Percentiles rank a stretch among this genome's conserved stretches.
These are phyloP conservation scores for Psilocybe cyanescens DNA, from an alignment of 768 basidiomycete species.

Conservation along the genomic window DNA sequence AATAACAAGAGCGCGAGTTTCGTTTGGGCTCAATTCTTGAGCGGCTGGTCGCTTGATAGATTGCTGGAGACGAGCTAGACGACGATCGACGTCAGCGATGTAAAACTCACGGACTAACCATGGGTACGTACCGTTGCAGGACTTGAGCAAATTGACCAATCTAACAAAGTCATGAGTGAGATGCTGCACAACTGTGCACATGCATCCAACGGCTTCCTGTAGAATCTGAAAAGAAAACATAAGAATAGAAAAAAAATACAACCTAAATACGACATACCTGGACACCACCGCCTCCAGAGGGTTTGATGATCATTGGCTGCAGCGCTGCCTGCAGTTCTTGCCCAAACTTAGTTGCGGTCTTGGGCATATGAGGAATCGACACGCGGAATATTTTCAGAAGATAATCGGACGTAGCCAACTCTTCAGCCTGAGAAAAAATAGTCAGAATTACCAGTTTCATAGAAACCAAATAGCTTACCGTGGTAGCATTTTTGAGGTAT, in stretches of 20 bases:
- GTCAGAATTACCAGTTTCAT: neutral
- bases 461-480: constrained; percentile 48
- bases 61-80: constrained; percentile 65
- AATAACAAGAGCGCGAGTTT: constrained; percentile 61
- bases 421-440: constrained; percentile 67
- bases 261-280: constrained; percentile 46
- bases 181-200: constrained; percentile 83
- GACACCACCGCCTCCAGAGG: constrained; percentile 67
- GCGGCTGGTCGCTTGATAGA: constrained; percentile 47
- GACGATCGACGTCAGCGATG: neutral
- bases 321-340: constrained; percentile 80
- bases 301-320: constrained; percentile 92
- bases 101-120: neutral
- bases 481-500: constrained; percentile 83
- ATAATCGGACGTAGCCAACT: constrained; percentile 83
- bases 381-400: constrained; percentile 87
- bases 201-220: constrained; percentile 91
- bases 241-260: neutral
- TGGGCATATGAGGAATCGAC: constrained; percentile 87
- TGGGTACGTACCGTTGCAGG: constrained; percentile 71
- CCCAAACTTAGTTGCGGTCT: constrained; percentile 87
- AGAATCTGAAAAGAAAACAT: constrained; percentile 55
- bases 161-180: constrained; percentile 86
- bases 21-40: constrained; percentile 47
- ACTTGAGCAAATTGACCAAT: constrained; percentile 80